Conservation (phyloP, 2,329 filamentous ascomycete species). For the Alternaria novae-zelandiae region DNA sequence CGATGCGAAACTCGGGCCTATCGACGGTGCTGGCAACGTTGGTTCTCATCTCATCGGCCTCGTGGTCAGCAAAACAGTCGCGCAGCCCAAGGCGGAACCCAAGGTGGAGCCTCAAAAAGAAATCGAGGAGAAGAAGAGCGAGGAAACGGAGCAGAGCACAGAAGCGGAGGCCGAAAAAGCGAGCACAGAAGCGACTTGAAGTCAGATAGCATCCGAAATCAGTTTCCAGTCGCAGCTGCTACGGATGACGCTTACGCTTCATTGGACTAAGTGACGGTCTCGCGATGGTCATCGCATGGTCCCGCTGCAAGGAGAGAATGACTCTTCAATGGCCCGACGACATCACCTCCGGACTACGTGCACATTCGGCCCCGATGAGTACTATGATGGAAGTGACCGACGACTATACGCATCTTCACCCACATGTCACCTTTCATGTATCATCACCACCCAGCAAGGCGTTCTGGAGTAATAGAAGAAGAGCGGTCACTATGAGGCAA, state of each 20-base stretch:
- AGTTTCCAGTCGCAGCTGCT: background rate
- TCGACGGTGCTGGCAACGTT: conserved; percentile 79
- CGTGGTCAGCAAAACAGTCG: conserved; percentile 63
- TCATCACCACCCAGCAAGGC: conserved; percentile 11
- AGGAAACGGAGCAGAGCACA: background rate
- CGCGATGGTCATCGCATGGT: background rate
- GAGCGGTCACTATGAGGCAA: background rate
- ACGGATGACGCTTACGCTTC: background rate
- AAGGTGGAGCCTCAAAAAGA: conserved; percentile 7
- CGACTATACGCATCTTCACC: background rate
- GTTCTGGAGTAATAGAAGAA: conserved; percentile 1
- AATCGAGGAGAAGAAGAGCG: conserved; percentile 1
- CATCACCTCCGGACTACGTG: background rate
- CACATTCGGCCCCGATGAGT: background rate
- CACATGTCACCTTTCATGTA: conserved; percentile 7
- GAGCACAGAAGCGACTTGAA: background rate
- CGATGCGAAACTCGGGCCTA: conserved; percentile 71
- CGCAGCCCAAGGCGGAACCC: conserved; percentile 14
- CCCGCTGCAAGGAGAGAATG: background rate
- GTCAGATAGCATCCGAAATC: too few relatives aligned
- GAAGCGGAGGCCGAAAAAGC: background rate
- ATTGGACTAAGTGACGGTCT: too few relatives aligned
- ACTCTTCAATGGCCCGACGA: background rate
- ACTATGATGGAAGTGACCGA: background rate
- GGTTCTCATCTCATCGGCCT: conserved; percentile 72